Base-by-base conservation (phyloP, 768 basidiomycete genomes). In the Termitomyces sp. region DNA sequence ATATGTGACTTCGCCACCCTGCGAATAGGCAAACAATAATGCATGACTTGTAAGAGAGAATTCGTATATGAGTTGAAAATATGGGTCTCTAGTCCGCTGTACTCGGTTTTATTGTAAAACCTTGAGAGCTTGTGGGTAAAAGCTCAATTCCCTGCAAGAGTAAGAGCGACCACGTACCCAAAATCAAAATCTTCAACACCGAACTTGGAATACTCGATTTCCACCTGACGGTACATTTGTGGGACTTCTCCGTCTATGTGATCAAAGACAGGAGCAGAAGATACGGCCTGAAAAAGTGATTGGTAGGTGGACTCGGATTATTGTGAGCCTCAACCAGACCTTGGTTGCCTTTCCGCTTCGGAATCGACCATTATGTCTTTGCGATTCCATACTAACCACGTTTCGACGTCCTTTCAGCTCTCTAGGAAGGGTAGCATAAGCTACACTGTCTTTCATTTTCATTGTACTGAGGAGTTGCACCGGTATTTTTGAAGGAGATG, bases 161-260 rank as follows among this genome's bases (percentile, higher is more conserved):
- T 36, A 20, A 32, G 53, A 48, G 28, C 32, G 2, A n/a, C 32
- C 50, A 43, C 81, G 57, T 69, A 93, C 95, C 83, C 96, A 67
- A 99, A 99, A 72, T 99, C 97, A 67, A 99, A 99, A 72, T 99
- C 96, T 69, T 98, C 96, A 18, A 98, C 93, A 4, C 96, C 96
- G 67, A 99, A 99, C 68, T 95, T 96, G 41, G 93, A 95, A 70
- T 99, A 99, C 72, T 95, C 93, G 67, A 99, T 99, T 73, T 98
- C 95, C 16, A 97, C 95, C 66, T 88, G 89, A 59, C 91, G 86
- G 71, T 97, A 99, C 61, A 86, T 81, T 57, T 81, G 83, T 0
- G 95, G 93, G 50, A 94, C 82, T 32, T 84, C 81, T 40, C 81
- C 84, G 32, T 77, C 78, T 20, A 71, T 75, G 54, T 82, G 77